Base-by-base conservation (phyloP, 805 yeast species). In the Scheffersomyces coipomensis region DNA sequence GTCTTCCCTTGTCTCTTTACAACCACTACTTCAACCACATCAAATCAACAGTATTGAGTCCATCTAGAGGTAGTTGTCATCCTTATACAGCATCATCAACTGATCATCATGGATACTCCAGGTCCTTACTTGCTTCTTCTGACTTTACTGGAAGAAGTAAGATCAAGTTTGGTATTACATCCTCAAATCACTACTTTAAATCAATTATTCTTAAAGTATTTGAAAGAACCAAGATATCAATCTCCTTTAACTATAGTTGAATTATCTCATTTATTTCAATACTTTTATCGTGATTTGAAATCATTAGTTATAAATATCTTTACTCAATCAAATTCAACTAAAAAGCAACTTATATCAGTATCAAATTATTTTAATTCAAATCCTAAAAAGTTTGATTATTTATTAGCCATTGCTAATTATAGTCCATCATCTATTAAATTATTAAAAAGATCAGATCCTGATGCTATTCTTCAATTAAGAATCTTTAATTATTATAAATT, bases 171-270 rank as follows among this genome's bases (percentile, higher is more conserved):
- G 6, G 48, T 43, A 10, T 49, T 61, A 16, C 61, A 63, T 33
- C 64, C 62, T 2, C 63, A 51, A 49, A 52, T 62, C 12, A 25
- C 42, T 8, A 51, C 55, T 4, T 47, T 65, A 33, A 55, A 58
- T n/a, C 45, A 47, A 24, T 52, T 52, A 9, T 64, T 64, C 34
- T 45, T 63, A 23, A 56, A 53, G 39, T 67, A 68, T 39, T 53
- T 69, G 39, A 64, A 64, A 44, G 75, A 68, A 43, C 75, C 75
- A 9, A 56, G 74, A 19, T 69, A 61, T 43, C 73, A 63, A 49
- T 52, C 64, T 29, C 75, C 75, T 5, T 52, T 69, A 18, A 55
- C 68, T 9, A 50, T 67, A 17, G 35, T 42, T 16, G 73, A 69
- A 46, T 51, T 69, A 26, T 55, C 66, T 10, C 31, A 40, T 16